phyloP scores from a whole-genome alignment of 441 rosid species.

The Mallotus repandus region DNA sequence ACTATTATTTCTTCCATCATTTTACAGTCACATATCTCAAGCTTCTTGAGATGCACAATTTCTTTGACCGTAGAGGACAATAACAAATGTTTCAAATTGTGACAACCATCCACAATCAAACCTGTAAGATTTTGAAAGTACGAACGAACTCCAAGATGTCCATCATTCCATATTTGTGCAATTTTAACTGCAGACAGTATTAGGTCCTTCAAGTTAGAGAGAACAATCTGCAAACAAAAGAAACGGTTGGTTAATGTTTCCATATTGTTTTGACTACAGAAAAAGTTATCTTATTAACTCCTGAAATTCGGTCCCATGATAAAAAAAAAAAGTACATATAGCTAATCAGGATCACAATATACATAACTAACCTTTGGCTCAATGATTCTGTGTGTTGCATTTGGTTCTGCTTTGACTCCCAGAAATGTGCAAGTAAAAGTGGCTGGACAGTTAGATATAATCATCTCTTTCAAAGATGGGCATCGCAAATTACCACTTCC shows the following conservation, averaged over 20 bases:
- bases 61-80: not conserved
- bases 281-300: too few species aligned
- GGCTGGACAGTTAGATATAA: not conserved
- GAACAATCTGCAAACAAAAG: constrained; percentile 10
- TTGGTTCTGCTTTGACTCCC: not conserved
- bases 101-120: constrained; percentile 8
- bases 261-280: too few species aligned
- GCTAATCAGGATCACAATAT: too few species aligned
- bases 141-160: not conserved
- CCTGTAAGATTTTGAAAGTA: not conserved
- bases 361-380: not conserved
- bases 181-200: not conserved
- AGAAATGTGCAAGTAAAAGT: not conserved
- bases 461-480: not conserved
- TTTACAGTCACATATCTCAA: constrained; percentile 4
- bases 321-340: too few species aligned
- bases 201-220: constrained; percentile 4
- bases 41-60: constrained; percentile 14
- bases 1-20: constrained; percentile 10
- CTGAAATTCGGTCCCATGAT: too few species aligned
- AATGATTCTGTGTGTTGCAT: too few species aligned
- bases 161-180: not conserved
- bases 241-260: too few species aligned
- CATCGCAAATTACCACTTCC: constrained; percentile 2
- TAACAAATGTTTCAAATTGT: constrained; percentile 11